These are phyloP conservation scores for Elaeis oleifera DNA, from an alignment of 202 grass and related monocot species.

Conservation along the genomic window DNA sequence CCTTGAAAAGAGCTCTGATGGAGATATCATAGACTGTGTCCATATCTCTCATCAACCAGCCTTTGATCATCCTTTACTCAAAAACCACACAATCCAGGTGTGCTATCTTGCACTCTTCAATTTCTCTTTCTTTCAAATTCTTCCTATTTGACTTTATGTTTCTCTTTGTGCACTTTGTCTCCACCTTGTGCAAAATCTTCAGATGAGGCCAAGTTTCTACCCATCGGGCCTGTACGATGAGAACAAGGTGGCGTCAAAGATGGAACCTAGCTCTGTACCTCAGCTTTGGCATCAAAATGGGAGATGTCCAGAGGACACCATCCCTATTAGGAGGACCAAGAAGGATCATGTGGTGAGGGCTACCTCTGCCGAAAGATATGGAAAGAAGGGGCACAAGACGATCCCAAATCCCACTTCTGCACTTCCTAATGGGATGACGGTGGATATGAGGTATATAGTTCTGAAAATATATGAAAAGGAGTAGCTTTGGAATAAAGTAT, in stretches of 20 bases:
- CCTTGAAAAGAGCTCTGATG: background rate
- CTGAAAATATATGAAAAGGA: no score
- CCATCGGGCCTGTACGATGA: background rate
- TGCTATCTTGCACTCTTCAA: background rate
- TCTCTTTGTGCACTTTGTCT: background rate
- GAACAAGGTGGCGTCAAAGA: background rate
- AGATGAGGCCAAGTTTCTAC: background rate
- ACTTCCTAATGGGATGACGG: background rate
- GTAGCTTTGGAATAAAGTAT: no score
- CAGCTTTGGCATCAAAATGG: conserved; percentile 7
- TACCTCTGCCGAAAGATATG: background rate
- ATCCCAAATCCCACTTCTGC: background rate
- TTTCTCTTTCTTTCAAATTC: background rate
- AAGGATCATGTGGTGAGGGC: conserved; percentile 1
- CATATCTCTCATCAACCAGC: conserved; percentile 9
- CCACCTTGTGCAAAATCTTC: no score
- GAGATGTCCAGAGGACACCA: background rate
- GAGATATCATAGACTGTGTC: background rate
- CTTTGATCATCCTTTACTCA: conserved; percentile 14
- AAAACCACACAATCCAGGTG: conserved; percentile 14
- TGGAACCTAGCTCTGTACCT: background rate
- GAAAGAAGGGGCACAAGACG: background rate
- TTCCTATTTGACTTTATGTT: no score
- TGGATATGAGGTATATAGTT: conserved; percentile 2
- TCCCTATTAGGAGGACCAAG: conserved; percentile 5